These are phyloP conservation scores for Pelargonium nanum DNA, from an alignment of 345 rosid species.

Conservation along the genomic window DNA sequence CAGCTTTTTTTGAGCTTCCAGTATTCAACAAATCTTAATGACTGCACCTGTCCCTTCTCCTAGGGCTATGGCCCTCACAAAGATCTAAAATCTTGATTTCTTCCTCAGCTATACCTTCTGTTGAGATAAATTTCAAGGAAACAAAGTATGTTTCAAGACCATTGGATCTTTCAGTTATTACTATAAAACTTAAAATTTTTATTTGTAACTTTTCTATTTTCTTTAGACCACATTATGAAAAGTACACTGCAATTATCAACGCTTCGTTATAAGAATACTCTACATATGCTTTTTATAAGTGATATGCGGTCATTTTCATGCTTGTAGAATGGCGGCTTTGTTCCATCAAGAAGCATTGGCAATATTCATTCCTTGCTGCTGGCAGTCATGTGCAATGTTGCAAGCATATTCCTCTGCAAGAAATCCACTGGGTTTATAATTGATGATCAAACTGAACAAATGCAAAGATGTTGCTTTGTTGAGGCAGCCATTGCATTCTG, in stretches of 20 bases:
- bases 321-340: constrained; percentile 43
- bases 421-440: constrained; percentile 32
- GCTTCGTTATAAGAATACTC: no score
- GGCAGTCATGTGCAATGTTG: constrained; percentile 67
- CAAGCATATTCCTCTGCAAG: constrained; percentile 49
- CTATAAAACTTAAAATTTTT: not conserved
- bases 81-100: not conserved
- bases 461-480: constrained; percentile 55
- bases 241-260: not conserved
- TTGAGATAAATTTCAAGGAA: not conserved
- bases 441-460: constrained; percentile 51
- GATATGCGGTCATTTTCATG: constrained; percentile 10
- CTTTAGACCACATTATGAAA: not conserved
- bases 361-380: constrained; percentile 67
- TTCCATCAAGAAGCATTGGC: constrained; percentile 36
- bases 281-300: constrained; percentile 1
- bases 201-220: not conserved
- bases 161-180: not conserved
- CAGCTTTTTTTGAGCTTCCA: not conserved
- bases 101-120: not conserved
- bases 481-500: constrained; percentile 80
- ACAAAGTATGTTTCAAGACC: not conserved
- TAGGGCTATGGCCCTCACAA: no score
- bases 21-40: no score
- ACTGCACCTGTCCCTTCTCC: no score